These are phyloP conservation scores for Dichomitus squalens DNA, from an alignment of 1,284 basidiomycete genomes.

Conservation along the genomic window DNA sequence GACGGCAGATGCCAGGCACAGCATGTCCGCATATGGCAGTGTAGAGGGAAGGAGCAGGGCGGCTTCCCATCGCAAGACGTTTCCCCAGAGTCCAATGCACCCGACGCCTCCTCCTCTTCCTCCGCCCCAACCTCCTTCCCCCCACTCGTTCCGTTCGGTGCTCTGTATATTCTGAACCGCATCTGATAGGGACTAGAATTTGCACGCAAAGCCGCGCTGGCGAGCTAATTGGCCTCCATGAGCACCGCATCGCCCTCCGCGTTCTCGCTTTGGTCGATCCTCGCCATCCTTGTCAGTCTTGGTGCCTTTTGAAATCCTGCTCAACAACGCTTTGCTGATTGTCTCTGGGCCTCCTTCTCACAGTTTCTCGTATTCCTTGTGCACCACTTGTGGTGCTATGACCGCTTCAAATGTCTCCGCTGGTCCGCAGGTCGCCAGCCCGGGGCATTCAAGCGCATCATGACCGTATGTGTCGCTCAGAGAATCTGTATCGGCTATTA, in stretches of 20 bases:
- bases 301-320: neutral
- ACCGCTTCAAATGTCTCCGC: constrained; percentile 68
- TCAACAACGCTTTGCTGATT: neutral
- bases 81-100: no score
- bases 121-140: neutral
- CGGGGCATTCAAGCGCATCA: constrained; percentile 78
- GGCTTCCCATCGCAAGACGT: neutral
- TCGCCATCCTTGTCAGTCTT: constrained; percentile 58
- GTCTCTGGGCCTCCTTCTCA: neutral
- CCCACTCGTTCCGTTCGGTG: neutral
- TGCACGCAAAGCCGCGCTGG: constrained; percentile 12
- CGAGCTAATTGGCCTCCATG: constrained; percentile 41
- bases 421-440: constrained; percentile 73
- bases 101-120: neutral
- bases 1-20: constrained; percentile 1
- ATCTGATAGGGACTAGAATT: neutral
- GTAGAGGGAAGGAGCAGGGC: neutral
- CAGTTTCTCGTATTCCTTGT: constrained; percentile 70
- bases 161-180: neutral
- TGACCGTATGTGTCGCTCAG: constrained; percentile 81
- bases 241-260: constrained; percentile 67
- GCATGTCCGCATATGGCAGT: neutral
- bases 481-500: constrained; percentile 14
- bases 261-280: constrained; percentile 71
- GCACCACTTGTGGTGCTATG: constrained; percentile 73